Conservation (phyloP, 257 asterid genomes). For the Penstemon newberryi region DNA sequence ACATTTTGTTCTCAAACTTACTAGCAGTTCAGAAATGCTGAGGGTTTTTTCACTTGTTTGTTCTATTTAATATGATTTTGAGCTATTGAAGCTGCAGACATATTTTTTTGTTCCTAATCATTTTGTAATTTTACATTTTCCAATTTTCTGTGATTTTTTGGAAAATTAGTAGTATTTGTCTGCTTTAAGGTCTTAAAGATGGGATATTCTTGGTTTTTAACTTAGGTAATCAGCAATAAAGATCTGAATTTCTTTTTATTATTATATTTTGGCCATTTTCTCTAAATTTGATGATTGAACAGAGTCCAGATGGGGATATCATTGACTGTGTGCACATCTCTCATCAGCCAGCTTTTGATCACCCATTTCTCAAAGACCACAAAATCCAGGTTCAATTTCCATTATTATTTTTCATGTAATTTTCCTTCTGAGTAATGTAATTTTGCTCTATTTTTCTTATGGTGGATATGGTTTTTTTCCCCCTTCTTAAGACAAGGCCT, state of each 20-base stretch:
- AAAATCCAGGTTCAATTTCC: constrained; percentile 65
- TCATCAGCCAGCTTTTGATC: constrained; percentile 87
- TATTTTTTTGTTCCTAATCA: not conserved
- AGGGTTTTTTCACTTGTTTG: no score
- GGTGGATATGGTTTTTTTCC: not conserved
- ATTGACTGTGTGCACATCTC: constrained; percentile 86
- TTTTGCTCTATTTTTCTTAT: constrained; percentile 10
- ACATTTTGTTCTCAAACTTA: not conserved
- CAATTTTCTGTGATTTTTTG: not conserved
- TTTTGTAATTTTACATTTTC: not conserved
- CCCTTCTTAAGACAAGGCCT: constrained; percentile 57
- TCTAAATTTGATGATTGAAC: constrained; percentile 34
- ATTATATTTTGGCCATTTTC: not conserved
- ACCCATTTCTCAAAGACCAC: constrained; percentile 92
- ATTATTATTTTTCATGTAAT: not conserved
- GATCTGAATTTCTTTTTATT: not conserved
- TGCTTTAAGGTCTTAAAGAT: constrained; percentile 12
- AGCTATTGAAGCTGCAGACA: constrained; percentile 1
- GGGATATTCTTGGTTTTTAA: not conserved
- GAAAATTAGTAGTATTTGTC: not conserved
- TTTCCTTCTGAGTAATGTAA: not conserved
- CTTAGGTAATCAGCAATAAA: not conserved
- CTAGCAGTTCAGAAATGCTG: constrained; percentile 22
- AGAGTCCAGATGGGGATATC: constrained; percentile 88
- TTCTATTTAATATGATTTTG: constrained; percentile 15